Base-by-base conservation (phyloP, 306 rosid species). In the Abrus precatorius region DNA sequence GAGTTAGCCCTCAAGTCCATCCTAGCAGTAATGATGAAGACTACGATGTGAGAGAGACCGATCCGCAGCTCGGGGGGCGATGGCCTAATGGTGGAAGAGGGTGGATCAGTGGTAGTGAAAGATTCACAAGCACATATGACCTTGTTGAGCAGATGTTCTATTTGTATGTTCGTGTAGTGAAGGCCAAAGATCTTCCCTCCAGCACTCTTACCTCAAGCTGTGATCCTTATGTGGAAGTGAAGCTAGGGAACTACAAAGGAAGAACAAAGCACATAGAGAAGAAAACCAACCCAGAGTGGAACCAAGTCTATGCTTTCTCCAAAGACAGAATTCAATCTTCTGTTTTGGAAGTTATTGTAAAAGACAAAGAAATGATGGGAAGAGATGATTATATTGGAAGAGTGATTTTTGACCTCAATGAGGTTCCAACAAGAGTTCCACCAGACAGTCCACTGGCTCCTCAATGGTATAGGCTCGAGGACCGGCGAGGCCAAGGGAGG, bases 371-470 rank as follows among this genome's bases (percentile, higher is more conserved):
- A 69, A 91, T 87, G 96, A 33, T 95, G 10, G 98, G 99, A 50
- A 85, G 98, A 86, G 99, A 95, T 80, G 99, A 93, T 62, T 86
- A 86, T 62, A 84, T 95, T 12, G 99, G 99, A 76, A 83, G 96
- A 62, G 98, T 95, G 8, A 77, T 80, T 49, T 93, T 91, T 38
- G 99, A 95, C 53, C 87, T 93, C 76, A 91, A 95, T 56, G 99
- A 95, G 88, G 83, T 95, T 79, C 98, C 98, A 5, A 91, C 92
- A 0, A 82, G 98, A 78, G 99, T 93, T 77, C 99, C 99, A 2
- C 99, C 99, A 0, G 98, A 95, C 30, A 95, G 99, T 36, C 94
- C 97, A 0, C 84, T 95, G 66, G 99, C 99, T 61, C 97, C 99
- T 54, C 99, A 89, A 45, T 95, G 99, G 99, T 93, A 95, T 75